Base-by-base conservation (phyloP, 192 early-diverging fungal genomes). In the Podila horticola region DNA sequence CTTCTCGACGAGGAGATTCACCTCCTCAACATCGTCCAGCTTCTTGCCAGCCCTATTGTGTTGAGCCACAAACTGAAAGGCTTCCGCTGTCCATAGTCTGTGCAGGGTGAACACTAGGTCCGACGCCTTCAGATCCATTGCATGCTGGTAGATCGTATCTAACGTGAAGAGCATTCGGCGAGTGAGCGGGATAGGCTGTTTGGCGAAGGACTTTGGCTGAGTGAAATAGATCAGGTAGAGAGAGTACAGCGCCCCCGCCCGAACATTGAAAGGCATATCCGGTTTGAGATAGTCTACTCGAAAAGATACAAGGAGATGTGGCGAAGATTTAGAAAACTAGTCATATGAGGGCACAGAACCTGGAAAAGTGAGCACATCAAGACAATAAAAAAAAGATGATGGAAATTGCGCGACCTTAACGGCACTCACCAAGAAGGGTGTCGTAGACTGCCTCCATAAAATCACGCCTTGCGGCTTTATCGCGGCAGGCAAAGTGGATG, bases 201-300 rank as follows among this genome's bases (percentile, higher is more conserved):
- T 69, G 24, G 55, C 64, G 34, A 65, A 60, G 5, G 49, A 17
- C 10, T 41, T 22, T 13, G 77, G 71, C 22, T 81, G 77, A 19
- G 77, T 81, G 22, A 61, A 64, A 41, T 73, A 69, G 1, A 72
- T 36, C 15, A 81, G 15, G 28, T 69, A 73, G 1, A 81, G 58
- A 11, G 51, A 30, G 11, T 41, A 81, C 3, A 73, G 31, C 1
- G 71, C 65, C 1, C 62, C 71, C 12, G 45, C 49, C 9, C 63
- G 62, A 9, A 29, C 64, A 2, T 30, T 7, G 10, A 71, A 41
- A 1, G 68, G 60, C 9, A 71, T 49, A 15, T 31, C 28, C 0
- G 64, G 33, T 7, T 63, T 49, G 4, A 76, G 58, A 50, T 65
- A 65, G 4, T 61, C 74, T 76, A 45, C 51, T 33, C 8, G 28